Evolutionary conservation across 1,284 basidiomycete genomes (phyloP), one percentile per base, ranked within the genome.

Genomic region (Cerioporus squamosus): DNA sequence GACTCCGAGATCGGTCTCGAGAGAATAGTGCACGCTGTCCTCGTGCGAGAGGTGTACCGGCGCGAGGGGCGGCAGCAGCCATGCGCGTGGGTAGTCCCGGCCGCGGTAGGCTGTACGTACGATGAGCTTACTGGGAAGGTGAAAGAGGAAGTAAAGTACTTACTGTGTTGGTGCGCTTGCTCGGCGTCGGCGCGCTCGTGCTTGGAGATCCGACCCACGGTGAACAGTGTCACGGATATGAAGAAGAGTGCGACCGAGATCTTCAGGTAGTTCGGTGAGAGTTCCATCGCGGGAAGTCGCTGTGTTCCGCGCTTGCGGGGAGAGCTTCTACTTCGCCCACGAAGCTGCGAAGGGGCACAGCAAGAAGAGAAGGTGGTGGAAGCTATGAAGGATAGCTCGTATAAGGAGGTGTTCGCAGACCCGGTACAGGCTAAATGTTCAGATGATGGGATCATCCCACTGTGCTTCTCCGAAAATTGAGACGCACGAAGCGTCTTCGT

Each of bases 11-110:
- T 51, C 56, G 18, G 59, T 59, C 15, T 59, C 60, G 26, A 59
- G 9, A 22, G 51, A 38, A 44, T 64, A 64, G 48, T 64, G 60
- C 23, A 55, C 40, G 31, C 52, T 59, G 47, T 62, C 54, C 26
- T 64, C 57, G 44, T 57, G 57, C 10, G 47, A 43, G 40, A 64
- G 53, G 57, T 55, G 53, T 2, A 57, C 60, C 17, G 45, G 40
- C 2, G 24, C 40, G 14, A 62, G 57, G 1, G 57, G 48, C 2
- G 59, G 54, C 10, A 59, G 44, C 6, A 44, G 50, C 62, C 62
- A 64, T 15, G 54, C 38, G 7, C 12, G 43, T 2, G 57, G 62
- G 33, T 51, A 59, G 49, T 64, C 61, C 10, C 22, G 22, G n/a
- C 58, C 52, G 22, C 46, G 43, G 29, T 55, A 63, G 12, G 58